A percentile compares a stretch with the other conserved stretches of the same genome.
Evolutionary conservation across 129 eudicot genomes (phyloP).

Genomic region (Ambrosia artemisiifolia): DNA sequence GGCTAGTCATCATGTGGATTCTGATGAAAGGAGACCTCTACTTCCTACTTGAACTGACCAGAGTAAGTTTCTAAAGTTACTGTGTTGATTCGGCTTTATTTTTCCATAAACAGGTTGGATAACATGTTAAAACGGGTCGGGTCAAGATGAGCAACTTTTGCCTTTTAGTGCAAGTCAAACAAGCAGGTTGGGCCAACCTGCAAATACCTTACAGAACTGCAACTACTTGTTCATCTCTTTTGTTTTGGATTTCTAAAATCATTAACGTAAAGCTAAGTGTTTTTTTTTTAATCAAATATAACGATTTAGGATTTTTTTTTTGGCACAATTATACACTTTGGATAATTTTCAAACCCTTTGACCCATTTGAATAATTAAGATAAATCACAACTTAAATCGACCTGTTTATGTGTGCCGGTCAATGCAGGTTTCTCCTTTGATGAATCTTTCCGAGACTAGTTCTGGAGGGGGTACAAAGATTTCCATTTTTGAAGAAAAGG

Average conservation of each 20-base stretch:
- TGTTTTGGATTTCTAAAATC: neutral
- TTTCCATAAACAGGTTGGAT: neutral
- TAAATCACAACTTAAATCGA: neutral
- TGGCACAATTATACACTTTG: neutral
- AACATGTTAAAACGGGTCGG: neutral
- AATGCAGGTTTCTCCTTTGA: constrained; percentile 30
- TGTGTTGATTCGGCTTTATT: neutral
- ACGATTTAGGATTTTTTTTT: neutral
- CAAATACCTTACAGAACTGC: neutral
- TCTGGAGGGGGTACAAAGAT: constrained; percentile 20
- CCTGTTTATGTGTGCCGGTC: neutral
- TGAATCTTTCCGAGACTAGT: constrained; percentile 27
- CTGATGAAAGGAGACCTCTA: constrained; percentile 94
- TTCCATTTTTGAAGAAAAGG: constrained; percentile 17
- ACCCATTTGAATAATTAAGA: neutral
- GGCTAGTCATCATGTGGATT: constrained; percentile 80
- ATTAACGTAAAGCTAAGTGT: neutral
- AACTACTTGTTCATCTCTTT: neutral
- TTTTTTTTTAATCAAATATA: neutral
- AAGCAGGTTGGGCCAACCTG: neutral
- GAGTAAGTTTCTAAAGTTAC: constrained; percentile 31
- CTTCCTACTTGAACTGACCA: constrained; percentile 63
- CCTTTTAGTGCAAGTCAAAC: neutral
- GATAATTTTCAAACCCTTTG: neutral
- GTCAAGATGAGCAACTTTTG: neutral